These are phyloP conservation scores for Punica granatum DNA, from an alignment of 345 rosid species.

Conservation along the genomic window DNA sequence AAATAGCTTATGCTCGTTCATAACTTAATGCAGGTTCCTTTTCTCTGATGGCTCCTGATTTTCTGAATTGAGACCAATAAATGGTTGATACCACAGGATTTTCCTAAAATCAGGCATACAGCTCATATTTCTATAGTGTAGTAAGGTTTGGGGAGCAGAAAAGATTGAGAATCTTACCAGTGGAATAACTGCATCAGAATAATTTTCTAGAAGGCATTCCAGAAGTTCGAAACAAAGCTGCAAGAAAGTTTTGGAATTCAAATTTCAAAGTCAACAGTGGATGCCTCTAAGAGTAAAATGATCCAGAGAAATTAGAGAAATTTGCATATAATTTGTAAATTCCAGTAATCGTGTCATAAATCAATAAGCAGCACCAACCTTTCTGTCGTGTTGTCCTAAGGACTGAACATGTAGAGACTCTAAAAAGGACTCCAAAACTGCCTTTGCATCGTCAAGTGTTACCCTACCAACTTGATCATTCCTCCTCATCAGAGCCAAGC, in stretches of 20 bases:
- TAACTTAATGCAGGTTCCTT: background rate
- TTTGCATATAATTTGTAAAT: background rate
- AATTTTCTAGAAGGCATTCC: slow-evolving; percentile 62
- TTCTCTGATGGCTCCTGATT: background rate
- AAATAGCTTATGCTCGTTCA: background rate
- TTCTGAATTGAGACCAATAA: background rate
- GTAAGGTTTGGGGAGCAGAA: background rate
- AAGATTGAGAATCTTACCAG: slow-evolving; percentile 34
- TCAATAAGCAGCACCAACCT: slow-evolving; percentile 30
- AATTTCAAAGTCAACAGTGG: slow-evolving; percentile 7
- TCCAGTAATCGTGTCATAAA: background rate
- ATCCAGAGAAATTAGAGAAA: slow-evolving; percentile 6
- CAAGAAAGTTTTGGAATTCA: slow-evolving; percentile 21
- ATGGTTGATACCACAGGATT: background rate
- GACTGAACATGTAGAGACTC: slow-evolving; percentile 66
- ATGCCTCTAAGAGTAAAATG: background rate
- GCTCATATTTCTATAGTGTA: background rate
- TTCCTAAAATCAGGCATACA: background rate
- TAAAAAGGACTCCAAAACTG: slow-evolving; percentile 43
- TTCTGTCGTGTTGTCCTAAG: slow-evolving; percentile 67
- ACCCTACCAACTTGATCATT: slow-evolving; percentile 40
- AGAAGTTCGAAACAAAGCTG: slow-evolving; percentile 85
- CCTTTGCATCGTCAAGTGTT: slow-evolving; percentile 47
- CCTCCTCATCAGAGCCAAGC: slow-evolving; percentile 73
- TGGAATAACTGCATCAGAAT: slow-evolving; percentile 39